Evolutionary conservation across 2,329 filamentous ascomycete genomes (phyloP), one percentile per base, ranked within the genome.

Genomic region (Trichoderma simmonsii): DNA sequence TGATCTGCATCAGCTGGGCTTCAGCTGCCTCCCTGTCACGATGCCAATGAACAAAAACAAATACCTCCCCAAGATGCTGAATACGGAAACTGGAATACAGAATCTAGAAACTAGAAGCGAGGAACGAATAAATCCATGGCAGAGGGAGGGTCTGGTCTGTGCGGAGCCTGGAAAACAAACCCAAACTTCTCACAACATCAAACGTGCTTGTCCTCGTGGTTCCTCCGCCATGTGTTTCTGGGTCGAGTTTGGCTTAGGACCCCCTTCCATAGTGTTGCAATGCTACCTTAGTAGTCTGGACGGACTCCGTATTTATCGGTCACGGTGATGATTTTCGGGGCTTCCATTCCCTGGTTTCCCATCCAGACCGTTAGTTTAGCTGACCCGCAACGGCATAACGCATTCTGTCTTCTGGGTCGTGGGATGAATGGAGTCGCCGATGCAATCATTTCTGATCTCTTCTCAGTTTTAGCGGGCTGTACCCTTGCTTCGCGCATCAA

Each of bases 121-220:
- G 21, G 18, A 28, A 48, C 14, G 1, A 9, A 32, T 28, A 0
- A 6, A n/a, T n/a, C 30, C 21, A 43, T n/a, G 39, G 39, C 11
- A 26, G 30, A 36, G 14, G 34, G 34, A 36, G 34, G 34, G 34
- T 36, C 34, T 15, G 34, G 56, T 21, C 56, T 43, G 36, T 51
- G 66, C 66, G 56, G 56, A 69, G 56, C 28, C 56, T 2, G 15
- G 36, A 18, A 61, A 34, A 9, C 48, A 21, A 30, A 34, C 8
- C 43, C 4, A 1, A 21, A 51, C 43, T 51, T 9, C 26, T 43
- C 21, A 61, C 48, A 57, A 39, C 66, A 69, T 69, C 36, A 61
- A 68, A 21, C 54, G 15, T 48, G 34, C 39, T 61, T 69, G 66
- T 28, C 66, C 66, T 69, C 66, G 66, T 60, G 66, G 62, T 12